A percentile compares a stretch with the other conserved stretches of the same genome.
Evolutionary conservation across 2,329 filamentous ascomycete species (phyloP).

Genomic region (Penicillium capsulatum): DNA sequence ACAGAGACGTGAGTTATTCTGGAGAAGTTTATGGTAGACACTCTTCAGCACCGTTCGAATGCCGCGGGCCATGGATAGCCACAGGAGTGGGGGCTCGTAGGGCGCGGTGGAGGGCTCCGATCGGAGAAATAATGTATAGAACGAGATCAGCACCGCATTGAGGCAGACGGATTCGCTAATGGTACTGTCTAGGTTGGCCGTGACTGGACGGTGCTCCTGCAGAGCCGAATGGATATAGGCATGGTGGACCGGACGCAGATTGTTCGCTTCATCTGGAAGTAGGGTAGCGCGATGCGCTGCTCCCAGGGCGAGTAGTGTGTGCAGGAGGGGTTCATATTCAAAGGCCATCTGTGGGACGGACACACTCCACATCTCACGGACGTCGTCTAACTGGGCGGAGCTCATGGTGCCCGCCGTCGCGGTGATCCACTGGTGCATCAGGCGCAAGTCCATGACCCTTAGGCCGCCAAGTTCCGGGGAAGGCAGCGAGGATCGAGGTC

Average conservation of each 20-base stretch:
- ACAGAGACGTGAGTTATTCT: conserved; percentile 10
- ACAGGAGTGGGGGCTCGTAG: conserved; percentile 17
- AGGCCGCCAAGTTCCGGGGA: conserved; percentile 10
- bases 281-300: conserved; percentile 16
- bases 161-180: conserved; percentile 14
- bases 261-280: conserved; percentile 11
- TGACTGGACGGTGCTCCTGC: conserved; percentile 12
- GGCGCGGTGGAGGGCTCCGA: conserved; percentile 11
- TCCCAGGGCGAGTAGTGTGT: conserved; percentile 16
- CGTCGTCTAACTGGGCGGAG: conserved; percentile 13
- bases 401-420: conserved; percentile 18
- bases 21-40: conserved; percentile 9
- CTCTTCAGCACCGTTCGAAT: conserved; percentile 14
- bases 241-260: conserved; percentile 15
- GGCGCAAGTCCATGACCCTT: conserved; percentile 13
- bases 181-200: conserved; percentile 9
- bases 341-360: conserved; percentile 19
- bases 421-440: conserved; percentile 19
- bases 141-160: conserved; percentile 16
- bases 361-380: conserved; percentile 17
- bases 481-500: conserved; percentile 2
- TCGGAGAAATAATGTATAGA: conserved; percentile 16
- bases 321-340: conserved; percentile 19
- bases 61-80: conserved; percentile 16
- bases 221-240: conserved; percentile 16